Percentiles rank a stretch among this genome's conserved stretches.
These are phyloP conservation scores for Xylaria nigripes DNA, from an alignment of 495 filamentous ascomycete species.

Conservation along the genomic window DNA sequence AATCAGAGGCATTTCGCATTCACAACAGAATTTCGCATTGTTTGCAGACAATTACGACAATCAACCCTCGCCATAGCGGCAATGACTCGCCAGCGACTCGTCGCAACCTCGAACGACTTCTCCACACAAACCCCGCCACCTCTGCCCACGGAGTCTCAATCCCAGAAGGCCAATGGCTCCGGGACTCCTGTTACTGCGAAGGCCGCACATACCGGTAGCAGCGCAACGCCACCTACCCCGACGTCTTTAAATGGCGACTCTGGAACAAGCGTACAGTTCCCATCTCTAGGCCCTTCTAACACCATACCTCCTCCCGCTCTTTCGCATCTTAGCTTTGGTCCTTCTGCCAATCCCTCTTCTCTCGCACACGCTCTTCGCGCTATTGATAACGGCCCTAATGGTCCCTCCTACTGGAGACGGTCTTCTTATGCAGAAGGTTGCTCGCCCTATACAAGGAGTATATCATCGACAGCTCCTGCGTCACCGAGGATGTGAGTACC, in stretches of 20 bases:
- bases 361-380: conserved; percentile 31
- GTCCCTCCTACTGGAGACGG: conserved; percentile 13
- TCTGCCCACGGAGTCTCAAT: conserved; percentile 14
- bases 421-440: conserved; percentile 31
- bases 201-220: conserved; percentile 12
- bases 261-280: neutral
- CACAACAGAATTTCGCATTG: conserved; percentile 14
- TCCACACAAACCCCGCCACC: conserved; percentile 19
- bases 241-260: conserved; percentile 19
- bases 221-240: conserved; percentile 21
- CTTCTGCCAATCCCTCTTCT: conserved; percentile 23
- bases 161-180: conserved; percentile 13
- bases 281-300: conserved; percentile 1
- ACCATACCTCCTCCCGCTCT: conserved; percentile 17
- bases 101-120: conserved; percentile 26
- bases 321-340: conserved; percentile 22
- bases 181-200: conserved; percentile 4
- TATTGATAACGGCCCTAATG: conserved; percentile 24
- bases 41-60: conserved; percentile 32
- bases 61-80: conserved; percentile 42
- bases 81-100: conserved; percentile 38
- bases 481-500: conserved; percentile 47
- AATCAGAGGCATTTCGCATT: neutral
- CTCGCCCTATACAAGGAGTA: conserved; percentile 41
- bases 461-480: conserved; percentile 45